phyloP scores from a whole-genome alignment of 2,329 filamentous ascomycete genomes.

The Penicillium rolfsii region DNA sequence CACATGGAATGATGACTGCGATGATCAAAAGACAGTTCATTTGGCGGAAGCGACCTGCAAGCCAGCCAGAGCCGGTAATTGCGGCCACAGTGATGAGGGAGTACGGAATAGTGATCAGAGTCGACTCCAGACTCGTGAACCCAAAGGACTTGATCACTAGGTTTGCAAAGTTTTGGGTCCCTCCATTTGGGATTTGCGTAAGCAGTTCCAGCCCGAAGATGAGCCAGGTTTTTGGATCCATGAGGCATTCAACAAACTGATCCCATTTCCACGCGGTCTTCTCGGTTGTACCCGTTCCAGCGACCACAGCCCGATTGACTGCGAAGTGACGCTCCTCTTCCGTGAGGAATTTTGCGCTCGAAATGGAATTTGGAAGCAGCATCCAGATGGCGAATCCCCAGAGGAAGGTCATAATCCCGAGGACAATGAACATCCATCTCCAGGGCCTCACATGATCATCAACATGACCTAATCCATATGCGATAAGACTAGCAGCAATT shows the following conservation, averaged over 20 bases:
- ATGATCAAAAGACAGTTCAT: conserved; percentile 58
- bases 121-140: conserved; percentile 27
- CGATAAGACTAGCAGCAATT: conserved; percentile 35
- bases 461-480: conserved; percentile 62
- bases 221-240: conserved; percentile 65
- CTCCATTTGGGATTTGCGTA: conserved; percentile 62
- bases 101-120: conserved; percentile 62
- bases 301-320: conserved; percentile 42
- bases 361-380: conserved; percentile 58
- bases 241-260: conserved; percentile 58
- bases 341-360: conserved; percentile 61
- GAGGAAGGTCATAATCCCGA: conserved; percentile 56
- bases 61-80: conserved; percentile 56
- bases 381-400: conserved; percentile 55
- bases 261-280: conserved; percentile 56
- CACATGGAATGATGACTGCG: conserved; percentile 55
- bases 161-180: conserved; percentile 58
- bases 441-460: conserved; percentile 29
- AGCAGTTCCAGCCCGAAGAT: conserved; percentile 58
- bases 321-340: conserved; percentile 55
- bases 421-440: conserved; percentile 61
- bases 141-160: conserved; percentile 27
- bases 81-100: conserved; percentile 55
- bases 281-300: conserved; percentile 56
- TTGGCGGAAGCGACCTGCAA: conserved; percentile 57